phyloP scores from a whole-genome alignment of 2,329 filamentous ascomycete species.

The Chaetothyriales sp. region DNA sequence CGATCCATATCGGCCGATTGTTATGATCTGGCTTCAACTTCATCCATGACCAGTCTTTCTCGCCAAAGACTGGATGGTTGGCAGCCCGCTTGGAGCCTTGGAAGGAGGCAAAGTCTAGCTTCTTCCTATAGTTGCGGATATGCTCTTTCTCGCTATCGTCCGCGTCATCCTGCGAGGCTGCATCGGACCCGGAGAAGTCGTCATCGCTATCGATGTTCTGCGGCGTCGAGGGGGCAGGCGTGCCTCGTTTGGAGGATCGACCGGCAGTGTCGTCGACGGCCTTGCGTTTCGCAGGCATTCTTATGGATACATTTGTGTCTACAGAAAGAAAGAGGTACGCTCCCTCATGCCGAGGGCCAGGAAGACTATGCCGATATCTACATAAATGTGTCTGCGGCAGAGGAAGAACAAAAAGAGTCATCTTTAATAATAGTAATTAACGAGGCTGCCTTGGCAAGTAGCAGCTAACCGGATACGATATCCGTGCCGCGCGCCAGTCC shows the following conservation, averaged over 20 bases:
- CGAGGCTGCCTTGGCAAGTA: neutral
- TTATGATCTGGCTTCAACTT: constrained; percentile 76
- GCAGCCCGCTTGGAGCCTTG: constrained; percentile 28
- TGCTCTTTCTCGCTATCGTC: constrained; percentile 35
- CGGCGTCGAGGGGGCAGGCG: constrained; percentile 31
- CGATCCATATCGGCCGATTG: constrained; percentile 86
- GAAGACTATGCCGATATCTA: neutral
- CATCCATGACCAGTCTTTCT: constrained; percentile 69
- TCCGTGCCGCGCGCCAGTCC: neutral
- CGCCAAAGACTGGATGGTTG: constrained; percentile 33
- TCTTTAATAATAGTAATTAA: neutral
- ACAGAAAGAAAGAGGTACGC: neutral
- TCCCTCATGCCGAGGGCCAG: neutral
- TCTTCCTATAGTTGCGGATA: constrained; percentile 25
- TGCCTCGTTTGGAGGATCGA: constrained; percentile 36
- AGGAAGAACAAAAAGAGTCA: neutral
- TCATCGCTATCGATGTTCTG: constrained; percentile 39
- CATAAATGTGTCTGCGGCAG: neutral
- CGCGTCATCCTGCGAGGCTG: constrained; percentile 22
- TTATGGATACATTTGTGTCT: neutral
- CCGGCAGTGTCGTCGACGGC: constrained; percentile 25
- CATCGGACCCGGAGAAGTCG: constrained; percentile 43
- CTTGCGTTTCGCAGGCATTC: constrained; percentile 36
- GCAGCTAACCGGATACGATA: neutral
- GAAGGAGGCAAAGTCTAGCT: constrained; percentile 40